These are phyloP conservation scores for Nemania sp. DNA, from an alignment of 2,329 filamentous ascomycete genomes.

Conservation along the genomic window DNA sequence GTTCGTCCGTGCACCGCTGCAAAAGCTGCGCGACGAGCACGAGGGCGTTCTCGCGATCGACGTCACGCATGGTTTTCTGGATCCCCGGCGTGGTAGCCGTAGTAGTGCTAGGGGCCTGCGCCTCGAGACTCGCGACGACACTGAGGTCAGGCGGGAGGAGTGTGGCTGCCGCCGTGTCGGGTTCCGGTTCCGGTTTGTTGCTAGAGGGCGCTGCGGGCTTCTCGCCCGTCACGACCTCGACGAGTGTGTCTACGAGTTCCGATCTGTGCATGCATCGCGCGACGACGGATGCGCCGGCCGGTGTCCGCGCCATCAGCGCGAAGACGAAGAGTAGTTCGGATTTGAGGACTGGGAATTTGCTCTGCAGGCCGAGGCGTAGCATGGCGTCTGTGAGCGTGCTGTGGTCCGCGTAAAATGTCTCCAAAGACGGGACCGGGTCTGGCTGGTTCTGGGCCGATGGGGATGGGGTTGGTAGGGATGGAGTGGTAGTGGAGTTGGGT, in stretches of 20 bases:
- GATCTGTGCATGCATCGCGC: constrained; percentile 57
- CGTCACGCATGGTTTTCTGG: constrained; percentile 55
- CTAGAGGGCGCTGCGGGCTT: neutral
- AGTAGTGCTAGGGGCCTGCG: constrained; percentile 61
- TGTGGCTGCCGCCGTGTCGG: neutral
- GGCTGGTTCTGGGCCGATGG: neutral
- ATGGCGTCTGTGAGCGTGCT: constrained; percentile 57
- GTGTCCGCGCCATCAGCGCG: constrained; percentile 68
- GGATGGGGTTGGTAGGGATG: neutral
- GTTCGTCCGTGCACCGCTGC: constrained; percentile 56
- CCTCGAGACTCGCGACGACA: constrained; percentile 51
- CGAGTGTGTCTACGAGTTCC: constrained; percentile 59
- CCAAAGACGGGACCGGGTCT: neutral
- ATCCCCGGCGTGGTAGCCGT: constrained; percentile 53
- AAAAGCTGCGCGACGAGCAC: constrained; percentile 69
- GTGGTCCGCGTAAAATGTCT: constrained; percentile 61
- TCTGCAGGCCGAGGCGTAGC: constrained; percentile 66
- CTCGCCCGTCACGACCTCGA: constrained; percentile 63
- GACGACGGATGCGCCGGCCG: constrained; percentile 62
- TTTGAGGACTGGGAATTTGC: constrained; percentile 68
- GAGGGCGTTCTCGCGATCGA: constrained; percentile 72
- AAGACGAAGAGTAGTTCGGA: constrained; percentile 73
- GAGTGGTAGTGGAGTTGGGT: neutral
- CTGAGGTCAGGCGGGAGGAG: neutral
- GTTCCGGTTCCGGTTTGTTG: too few species aligned